phyloP scores from a whole-genome alignment of 2,329 filamentous ascomycete genomes.

The Sporothrix luriei region DNA sequence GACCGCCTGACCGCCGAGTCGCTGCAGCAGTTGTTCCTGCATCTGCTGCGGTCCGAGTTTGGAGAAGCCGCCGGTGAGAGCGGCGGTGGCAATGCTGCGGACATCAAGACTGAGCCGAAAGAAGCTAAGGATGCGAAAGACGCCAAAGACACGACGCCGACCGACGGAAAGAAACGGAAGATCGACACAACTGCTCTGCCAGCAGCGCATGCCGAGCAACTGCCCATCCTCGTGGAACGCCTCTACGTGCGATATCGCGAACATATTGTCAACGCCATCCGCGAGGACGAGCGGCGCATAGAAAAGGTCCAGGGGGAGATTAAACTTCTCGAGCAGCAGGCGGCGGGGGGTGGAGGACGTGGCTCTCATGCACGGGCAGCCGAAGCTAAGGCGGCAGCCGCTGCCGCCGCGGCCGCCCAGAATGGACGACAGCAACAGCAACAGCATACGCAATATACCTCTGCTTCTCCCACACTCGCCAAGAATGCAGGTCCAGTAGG shows the following conservation, averaged over 20 bases:
- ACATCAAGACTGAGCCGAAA: neutral
- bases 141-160: slow-evolving; percentile 64
- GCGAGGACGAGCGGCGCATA: slow-evolving; percentile 71
- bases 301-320: slow-evolving; percentile 68
- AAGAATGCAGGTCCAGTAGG: slow-evolving; percentile 3
- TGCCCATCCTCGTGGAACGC: slow-evolving; percentile 70
- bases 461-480: slow-evolving; percentile 1
- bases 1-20: slow-evolving; percentile 74
- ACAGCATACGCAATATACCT: neutral
- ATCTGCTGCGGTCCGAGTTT: slow-evolving; percentile 67
- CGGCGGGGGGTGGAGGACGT: slow-evolving; percentile 30
- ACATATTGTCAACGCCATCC: slow-evolving; percentile 68
- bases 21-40: slow-evolving; percentile 75
- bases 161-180: slow-evolving; percentile 39
- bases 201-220: slow-evolving; percentile 58
- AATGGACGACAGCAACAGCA: slow-evolving; percentile 30
- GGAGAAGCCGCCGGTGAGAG: slow-evolving; percentile 49
- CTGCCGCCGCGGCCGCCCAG: slow-evolving; percentile 5
- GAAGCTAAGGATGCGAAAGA: slow-evolving; percentile 59
- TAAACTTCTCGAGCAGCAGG: slow-evolving; percentile 61
- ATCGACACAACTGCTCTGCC: neutral
- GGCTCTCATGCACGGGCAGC: slow-evolving; percentile 24
- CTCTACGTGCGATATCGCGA: slow-evolving; percentile 76
- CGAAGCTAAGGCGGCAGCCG: slow-evolving; percentile 19
- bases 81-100: neutral